phyloP scores from a whole-genome alignment of 768 basidiomycete species.

The Trametes cubensis region DNA sequence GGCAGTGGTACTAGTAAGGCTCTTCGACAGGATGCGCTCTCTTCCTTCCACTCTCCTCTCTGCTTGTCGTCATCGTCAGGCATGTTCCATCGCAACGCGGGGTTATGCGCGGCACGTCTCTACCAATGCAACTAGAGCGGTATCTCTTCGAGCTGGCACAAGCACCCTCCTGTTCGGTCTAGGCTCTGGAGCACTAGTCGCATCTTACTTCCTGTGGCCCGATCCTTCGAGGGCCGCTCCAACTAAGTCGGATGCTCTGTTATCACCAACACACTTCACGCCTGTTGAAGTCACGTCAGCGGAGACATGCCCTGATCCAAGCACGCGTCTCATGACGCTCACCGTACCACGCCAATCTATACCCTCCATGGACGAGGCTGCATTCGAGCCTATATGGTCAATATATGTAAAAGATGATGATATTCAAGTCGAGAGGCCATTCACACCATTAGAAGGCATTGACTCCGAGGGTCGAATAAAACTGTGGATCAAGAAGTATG shows the following conservation, averaged over 20 bases:
- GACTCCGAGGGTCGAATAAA: constrained; percentile 66
- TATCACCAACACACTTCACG: constrained; percentile 49
- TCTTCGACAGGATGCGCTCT: constrained; percentile 10
- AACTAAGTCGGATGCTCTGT: constrained; percentile 33
- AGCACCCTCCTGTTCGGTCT: constrained; percentile 33
- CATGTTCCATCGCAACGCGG: not conserved
- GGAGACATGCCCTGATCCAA: constrained; percentile 49
- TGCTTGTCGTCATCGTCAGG: not conserved
- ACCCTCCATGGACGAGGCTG: constrained; percentile 21
- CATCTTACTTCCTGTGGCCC: constrained; percentile 56
- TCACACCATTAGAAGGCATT: constrained; percentile 78
- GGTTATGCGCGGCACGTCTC: not conserved
- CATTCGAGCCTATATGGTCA: constrained; percentile 60
- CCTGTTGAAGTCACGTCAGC: constrained; percentile 59
- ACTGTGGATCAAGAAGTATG: constrained; percentile 83
- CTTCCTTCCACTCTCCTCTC: constrained; percentile 3
- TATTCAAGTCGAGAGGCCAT: constrained; percentile 85
- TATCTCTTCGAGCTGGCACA: not conserved
- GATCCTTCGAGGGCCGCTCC: constrained; percentile 50
- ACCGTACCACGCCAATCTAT: constrained; percentile 48
- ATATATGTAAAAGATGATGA: constrained; percentile 85
- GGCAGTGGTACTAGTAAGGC: no score
- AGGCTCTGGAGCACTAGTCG: constrained; percentile 44
- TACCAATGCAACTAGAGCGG: not conserved
- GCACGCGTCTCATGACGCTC: constrained; percentile 68